Base-by-base conservation (phyloP, 2,329 filamentous ascomycete genomes). In the Claviceps sorghi region DNA sequence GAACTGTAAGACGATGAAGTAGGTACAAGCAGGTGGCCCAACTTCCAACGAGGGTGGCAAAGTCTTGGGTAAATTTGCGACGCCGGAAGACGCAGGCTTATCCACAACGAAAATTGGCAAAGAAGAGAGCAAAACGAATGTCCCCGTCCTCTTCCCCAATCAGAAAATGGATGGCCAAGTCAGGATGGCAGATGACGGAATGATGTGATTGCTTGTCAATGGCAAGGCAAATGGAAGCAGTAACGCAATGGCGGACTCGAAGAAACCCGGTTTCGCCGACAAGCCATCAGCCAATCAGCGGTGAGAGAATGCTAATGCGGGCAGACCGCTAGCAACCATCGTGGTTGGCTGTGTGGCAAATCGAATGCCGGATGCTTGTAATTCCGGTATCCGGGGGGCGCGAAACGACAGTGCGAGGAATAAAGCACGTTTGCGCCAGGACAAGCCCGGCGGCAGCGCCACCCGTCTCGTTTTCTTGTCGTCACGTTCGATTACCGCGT, bases 241-340 rank as follows among this genome's bases (percentile, higher is more conserved):
- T 7, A 6, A 38, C 9, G 15, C 36, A 38, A 38, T n/a, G 36
- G 36, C 36, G 10, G 36, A 38, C 36, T 2, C 3, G 15, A 36
- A 13, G 13, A 13, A 38, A 38, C 17, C 15, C 19, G 29, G 43
- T 30, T 43, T 53, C 10, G 53, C 41, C 53, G 50, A 45, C 41
- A 15, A 49, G 34, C 11, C 15, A 41, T n/a, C 45, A 22, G 46
- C 63, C 61, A 65, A 64, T 64, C 56, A 60, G 44, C 48, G 51
- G 52, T n/a, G 54, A 50, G 42, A 50, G 50, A 59, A 65, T 65
- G 53, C 58, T 52, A 65, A 65, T 64, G 56, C 49, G 46, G 51
- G 21, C 42, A 44, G 40, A 48, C 11, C 17, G 8, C 43, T 13
- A 26, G 3, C 32, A 30, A 15, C 42, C 43, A 32, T 17, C 15